phyloP scores from a whole-genome alignment of 768 basidiomycete genomes.

The Russula sp. region DNA sequence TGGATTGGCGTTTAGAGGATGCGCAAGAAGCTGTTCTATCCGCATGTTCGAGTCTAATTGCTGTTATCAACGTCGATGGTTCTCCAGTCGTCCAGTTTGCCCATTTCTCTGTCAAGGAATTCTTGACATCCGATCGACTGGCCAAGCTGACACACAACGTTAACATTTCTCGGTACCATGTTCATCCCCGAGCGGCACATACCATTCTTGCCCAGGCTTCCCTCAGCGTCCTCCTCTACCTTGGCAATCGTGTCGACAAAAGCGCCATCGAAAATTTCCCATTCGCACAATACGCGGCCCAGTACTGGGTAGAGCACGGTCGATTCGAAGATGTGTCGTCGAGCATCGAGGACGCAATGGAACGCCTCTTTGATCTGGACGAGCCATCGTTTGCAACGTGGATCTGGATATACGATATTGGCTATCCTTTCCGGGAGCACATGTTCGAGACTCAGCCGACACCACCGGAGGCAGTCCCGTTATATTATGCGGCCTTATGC shows the following conservation, averaged over 20 bases:
- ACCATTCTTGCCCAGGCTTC: background rate
- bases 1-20: background rate
- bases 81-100: conserved; percentile 7
- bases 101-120: conserved; percentile 16
- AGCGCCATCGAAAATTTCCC: background rate
- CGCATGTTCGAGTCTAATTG: background rate
- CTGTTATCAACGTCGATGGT: background rate
- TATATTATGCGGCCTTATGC: conserved; percentile 8
- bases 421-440: background rate
- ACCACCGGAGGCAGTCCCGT: background rate
- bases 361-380: background rate
- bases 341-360: background rate
- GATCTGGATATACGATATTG: conserved; percentile 3
- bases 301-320: conserved; percentile 1
- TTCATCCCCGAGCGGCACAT: background rate
- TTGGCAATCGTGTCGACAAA: background rate
- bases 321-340: background rate
- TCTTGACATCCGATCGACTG: conserved; percentile 5
- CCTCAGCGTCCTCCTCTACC: conserved; percentile 1
- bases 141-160: too few species aligned
- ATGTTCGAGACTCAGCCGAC: background rate
- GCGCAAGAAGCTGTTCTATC: conserved; percentile 1
- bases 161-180: conserved; percentile 3
- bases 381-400: background rate
- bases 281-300: background rate